phyloP scores from a whole-genome alignment of 2,329 filamentous ascomycete species.

The Neofusicoccum laricinum region DNA sequence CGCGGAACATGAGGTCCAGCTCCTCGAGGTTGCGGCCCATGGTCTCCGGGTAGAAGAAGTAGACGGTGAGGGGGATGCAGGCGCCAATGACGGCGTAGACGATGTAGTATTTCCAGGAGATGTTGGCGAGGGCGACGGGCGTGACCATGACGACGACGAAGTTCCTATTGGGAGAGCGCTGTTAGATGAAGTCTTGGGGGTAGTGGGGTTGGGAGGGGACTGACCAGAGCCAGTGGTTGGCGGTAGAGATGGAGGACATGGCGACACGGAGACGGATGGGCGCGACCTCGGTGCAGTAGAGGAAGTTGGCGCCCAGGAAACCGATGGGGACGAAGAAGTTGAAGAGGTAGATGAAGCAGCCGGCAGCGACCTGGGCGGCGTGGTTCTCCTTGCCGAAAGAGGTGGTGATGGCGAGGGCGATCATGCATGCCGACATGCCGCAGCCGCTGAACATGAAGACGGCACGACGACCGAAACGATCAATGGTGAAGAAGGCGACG shows the following conservation, averaged over 20 bases:
- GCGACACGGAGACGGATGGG: conserved; percentile 52
- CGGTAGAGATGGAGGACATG: conserved; percentile 57
- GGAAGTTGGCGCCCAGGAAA: conserved; percentile 58
- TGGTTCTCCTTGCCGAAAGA: conserved; percentile 47
- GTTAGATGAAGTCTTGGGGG: conserved; percentile 24
- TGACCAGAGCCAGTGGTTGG: conserved; percentile 52
- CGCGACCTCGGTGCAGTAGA: conserved; percentile 59
- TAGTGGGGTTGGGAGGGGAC: conserved; percentile 15
- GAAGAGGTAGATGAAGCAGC: conserved; percentile 58
- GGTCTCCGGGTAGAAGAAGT: conserved; percentile 48
- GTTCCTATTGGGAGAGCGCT: conserved; percentile 31
- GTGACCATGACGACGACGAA: conserved; percentile 47
- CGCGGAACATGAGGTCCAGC: conserved; percentile 41
- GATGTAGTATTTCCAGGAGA: conserved; percentile 54
- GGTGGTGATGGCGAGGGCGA: conserved; percentile 52
- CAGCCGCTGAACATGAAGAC: conserved; percentile 53
- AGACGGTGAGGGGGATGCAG: conserved; percentile 46
- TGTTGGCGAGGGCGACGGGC: conserved; percentile 48
- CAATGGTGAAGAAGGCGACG: conserved; percentile 50
- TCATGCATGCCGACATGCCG: conserved; percentile 56
- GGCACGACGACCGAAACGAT: conserved; percentile 49
- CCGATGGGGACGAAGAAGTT: conserved; percentile 61
- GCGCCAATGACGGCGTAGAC: conserved; percentile 48
- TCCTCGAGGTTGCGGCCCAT: conserved; percentile 50
- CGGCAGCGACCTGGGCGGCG: conserved; percentile 50